A percentile compares a stretch with the other conserved stretches of the same genome.
phyloP scores from a whole-genome alignment of 768 basidiomycete genomes.

The Rhodotorula sphaerocarpa region DNA sequence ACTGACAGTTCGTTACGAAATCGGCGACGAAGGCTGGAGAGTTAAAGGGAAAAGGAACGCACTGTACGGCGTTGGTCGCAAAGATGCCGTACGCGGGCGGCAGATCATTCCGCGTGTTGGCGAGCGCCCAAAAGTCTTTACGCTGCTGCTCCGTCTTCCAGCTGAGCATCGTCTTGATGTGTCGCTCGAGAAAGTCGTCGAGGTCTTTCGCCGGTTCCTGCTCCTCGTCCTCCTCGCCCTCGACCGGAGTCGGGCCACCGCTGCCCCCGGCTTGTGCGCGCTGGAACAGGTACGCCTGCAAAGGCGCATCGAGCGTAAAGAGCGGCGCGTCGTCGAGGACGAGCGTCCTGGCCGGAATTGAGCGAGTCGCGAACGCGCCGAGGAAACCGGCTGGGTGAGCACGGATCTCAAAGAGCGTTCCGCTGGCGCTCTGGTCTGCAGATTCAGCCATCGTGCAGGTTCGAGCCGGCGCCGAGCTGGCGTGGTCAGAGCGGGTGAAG shows the following conservation, averaged over 20 bases:
- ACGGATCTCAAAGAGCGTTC: constrained; percentile 3
- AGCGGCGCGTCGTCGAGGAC: constrained; percentile 30
- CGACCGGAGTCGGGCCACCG: constrained; percentile 25
- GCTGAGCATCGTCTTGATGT: constrained; percentile 12
- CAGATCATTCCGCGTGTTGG: constrained; percentile 18
- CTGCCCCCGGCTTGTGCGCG: constrained; percentile 2
- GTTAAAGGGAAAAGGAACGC: neutral
- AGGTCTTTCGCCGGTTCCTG: constrained; percentile 11
- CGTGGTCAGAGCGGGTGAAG: no score
- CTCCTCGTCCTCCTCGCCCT: constrained; percentile 24
- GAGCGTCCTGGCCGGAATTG: constrained; percentile 2
- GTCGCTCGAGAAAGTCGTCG: constrained; percentile 27
- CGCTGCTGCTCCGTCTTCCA: constrained; percentile 19
- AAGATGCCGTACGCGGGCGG: constrained; percentile 26
- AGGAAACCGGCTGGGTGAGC: constrained; percentile 15
- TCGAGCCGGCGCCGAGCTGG: no score
- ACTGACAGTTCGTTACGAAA: neutral
- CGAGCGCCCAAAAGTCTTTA: constrained; percentile 21
- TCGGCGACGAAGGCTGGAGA: neutral
- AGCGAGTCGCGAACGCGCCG: constrained; percentile 14
- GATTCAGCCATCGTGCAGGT: no score
- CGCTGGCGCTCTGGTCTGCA: no score
- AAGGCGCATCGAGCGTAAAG: constrained; percentile 24
- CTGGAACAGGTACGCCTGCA: constrained; percentile 32
- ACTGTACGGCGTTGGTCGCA: constrained; percentile 31